Base-by-base conservation (phyloP, 148 eudicot genomes). In the Nepenthes gracilis region DNA sequence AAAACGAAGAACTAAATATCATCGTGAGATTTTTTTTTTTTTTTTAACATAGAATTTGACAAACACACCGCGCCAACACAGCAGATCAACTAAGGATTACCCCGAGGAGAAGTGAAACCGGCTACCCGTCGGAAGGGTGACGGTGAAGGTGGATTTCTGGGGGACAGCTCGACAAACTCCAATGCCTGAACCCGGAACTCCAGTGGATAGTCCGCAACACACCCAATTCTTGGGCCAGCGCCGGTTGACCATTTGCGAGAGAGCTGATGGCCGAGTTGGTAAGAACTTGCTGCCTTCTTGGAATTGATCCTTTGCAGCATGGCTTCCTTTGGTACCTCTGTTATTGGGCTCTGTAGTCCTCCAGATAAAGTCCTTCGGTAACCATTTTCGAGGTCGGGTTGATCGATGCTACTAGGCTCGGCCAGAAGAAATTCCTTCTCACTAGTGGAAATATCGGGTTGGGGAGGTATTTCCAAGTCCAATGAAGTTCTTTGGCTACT, bases 171-270 rank as follows among this genome's bases (percentile, higher is more conserved):
- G 1, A 85, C 84, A 45, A 83, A 74, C 73, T 85, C 89, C 73
- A 90, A 60, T 2, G 97, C 97, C 61, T 90, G 89, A 36, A 74
- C 67, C 68, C 92, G 74, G 57, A 90, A 75, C 67, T 85, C 87
- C 5, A 67, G 59, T 7, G 97, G 97, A 72, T 90, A 90, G 67
- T 90, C 97, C 34, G 85, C 88, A 12, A 90, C 63, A 45, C 97
- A 90, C 43, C 92, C 95, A 33, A 90, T 81, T 73, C 97, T 79
- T 3, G 97, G 95, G 23, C 97, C 95, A 35, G 80, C 82, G 35
- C 97, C 97, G 0, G 85, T 79, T 23, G 92, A 87, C 97, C 97
- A 90, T 58, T 51, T 76, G 61, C 70, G 66, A 4, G 83, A 69
- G 11, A 90, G 82, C 70, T 85, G 95, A 51, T 67, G 70, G 35